Percentiles rank a stretch among this genome's conserved stretches.
Conservation (phyloP, 1,284 basidiomycete species). For the Coniferiporia weirii region DNA sequence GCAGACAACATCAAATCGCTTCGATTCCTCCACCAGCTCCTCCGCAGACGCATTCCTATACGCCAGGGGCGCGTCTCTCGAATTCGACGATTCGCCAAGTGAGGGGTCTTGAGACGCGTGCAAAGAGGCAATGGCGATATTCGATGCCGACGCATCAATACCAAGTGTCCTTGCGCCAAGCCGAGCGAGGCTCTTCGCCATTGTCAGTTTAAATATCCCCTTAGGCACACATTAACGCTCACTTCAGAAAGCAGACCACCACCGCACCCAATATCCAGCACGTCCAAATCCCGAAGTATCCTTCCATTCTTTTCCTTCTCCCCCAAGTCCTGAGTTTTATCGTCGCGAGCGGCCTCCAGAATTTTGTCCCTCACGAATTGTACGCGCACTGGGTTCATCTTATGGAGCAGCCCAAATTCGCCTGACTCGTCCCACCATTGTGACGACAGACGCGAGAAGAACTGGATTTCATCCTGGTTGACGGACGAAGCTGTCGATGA, state of each 20-base stretch:
- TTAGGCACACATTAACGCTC: constrained; percentile 21
- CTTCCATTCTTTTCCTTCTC: constrained; percentile 24
- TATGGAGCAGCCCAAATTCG: constrained; percentile 87
- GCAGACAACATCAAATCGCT: constrained; percentile 87
- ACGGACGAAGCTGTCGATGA: constrained; percentile 37
- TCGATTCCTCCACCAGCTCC: constrained; percentile 52
- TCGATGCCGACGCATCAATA: constrained; percentile 86
- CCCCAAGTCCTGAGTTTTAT: constrained; percentile 37
- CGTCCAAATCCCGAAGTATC: constrained; percentile 59
- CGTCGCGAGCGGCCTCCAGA: constrained; percentile 50
- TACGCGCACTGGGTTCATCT: constrained; percentile 92
- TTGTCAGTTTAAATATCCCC: background rate
- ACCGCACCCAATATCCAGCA: constrained; percentile 89
- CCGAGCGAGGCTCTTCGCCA: constrained; percentile 74
- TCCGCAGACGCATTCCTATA: constrained; percentile 86
- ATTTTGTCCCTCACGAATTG: constrained; percentile 84
- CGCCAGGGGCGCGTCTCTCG: constrained; percentile 29
- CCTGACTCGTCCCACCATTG: constrained; percentile 96
- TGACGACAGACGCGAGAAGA: constrained; percentile 88
- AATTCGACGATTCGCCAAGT: constrained; percentile 29
- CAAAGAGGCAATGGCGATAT: constrained; percentile 80
- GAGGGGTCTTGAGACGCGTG: constrained; percentile 80
- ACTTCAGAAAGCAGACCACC: constrained; percentile 94
- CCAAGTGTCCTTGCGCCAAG: constrained; percentile 84
- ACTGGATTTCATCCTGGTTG: constrained; percentile 81